Evolutionary conservation across 2,329 filamentous ascomycete species (phyloP), one percentile per base, ranked within the genome.

Genomic region (Nigrospora oryzae): DNA sequence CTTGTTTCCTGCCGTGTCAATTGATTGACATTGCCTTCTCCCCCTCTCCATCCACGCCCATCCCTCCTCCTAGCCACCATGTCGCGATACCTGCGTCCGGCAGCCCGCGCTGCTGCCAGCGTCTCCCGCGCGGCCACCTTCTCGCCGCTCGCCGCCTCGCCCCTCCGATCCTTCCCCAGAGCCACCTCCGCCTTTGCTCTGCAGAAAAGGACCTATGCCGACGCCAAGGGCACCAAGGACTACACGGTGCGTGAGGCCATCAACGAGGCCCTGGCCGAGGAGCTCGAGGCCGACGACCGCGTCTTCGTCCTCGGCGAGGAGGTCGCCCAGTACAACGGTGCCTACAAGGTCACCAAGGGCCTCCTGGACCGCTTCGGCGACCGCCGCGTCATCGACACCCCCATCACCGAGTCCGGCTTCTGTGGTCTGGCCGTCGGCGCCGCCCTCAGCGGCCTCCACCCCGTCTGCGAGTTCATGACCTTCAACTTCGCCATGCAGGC

Each of bases 401-500:
- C 93, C 63, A 98, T 98, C 71, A 98, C 93, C 50, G 93, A 98
- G 73, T 90, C 86, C 60, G 93, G 93, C 59, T 98, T 98, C 75
- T 77, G 75, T 63, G 93, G 93, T 77, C 78, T 98, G 51, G 91
- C 91, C 44, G 85, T 97, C 53, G 93, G 93, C 70, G 89, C 93
- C 64, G 93, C 93, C 50, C 81, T 98, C 59, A 91, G 89, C 65
- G 93, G 93, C 54, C 79, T 98, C 58, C 86, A 94, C 73, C 93
- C 93, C 50, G 80, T 98, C 57, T 93, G 86, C 80, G 93, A 98
- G 75, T 98, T 98, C 79, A 98, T 98, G 93, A 98, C 93, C 62
- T 97, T 95, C 83, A 98, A 98, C 81, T 97, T 97, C 66, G 91
- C 93, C 69, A 98, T 98, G 93, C 93, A 98, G 75, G 89, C 93